Percentiles rank a stretch among this genome's conserved stretches.
Evolutionary conservation across 106 monocot species (phyloP).

Genomic region (Posidonia australis): DNA sequence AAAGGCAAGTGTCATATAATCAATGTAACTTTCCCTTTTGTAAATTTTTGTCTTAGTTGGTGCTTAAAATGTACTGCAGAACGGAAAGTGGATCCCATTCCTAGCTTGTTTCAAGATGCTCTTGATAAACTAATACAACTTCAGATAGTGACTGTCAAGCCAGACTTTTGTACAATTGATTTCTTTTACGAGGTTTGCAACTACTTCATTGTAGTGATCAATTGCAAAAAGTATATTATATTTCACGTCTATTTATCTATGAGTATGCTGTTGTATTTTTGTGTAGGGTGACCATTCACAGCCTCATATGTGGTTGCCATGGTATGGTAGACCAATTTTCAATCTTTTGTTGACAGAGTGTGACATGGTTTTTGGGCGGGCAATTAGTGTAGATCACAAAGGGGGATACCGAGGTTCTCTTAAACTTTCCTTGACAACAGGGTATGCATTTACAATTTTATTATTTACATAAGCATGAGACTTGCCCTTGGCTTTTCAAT

Average conservation of each 20-base stretch:
- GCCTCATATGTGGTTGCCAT: slow-evolving; percentile 36
- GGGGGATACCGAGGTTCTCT: slow-evolving; percentile 50
- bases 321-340: slow-evolving; percentile 68
- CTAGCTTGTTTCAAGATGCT: slow-evolving; percentile 34
- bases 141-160: slow-evolving; percentile 35
- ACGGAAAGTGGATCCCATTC: slow-evolving; percentile 52
- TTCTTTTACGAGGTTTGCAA: slow-evolving; percentile 60
- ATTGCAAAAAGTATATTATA: not conserved
- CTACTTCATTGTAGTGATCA: not conserved
- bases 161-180: slow-evolving; percentile 70
- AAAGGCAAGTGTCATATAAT: slow-evolving; percentile 22
- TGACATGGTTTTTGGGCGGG: slow-evolving; percentile 60
- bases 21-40: not conserved
- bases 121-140: slow-evolving; percentile 32
- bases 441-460: slow-evolving; percentile 30
- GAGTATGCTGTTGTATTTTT: not conserved
- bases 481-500: too few relatives aligned
- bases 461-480: not conserved
- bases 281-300: slow-evolving; percentile 64
- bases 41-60: not conserved
- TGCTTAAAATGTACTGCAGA: slow-evolving; percentile 23
- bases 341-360: slow-evolving; percentile 58
- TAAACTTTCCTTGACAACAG: slow-evolving; percentile 38
- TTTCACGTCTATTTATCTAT: not conserved
- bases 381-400: slow-evolving; percentile 21